phyloP scores from a whole-genome alignment of 2,329 filamentous ascomycete species.

The Epichloe coenophiala region DNA sequence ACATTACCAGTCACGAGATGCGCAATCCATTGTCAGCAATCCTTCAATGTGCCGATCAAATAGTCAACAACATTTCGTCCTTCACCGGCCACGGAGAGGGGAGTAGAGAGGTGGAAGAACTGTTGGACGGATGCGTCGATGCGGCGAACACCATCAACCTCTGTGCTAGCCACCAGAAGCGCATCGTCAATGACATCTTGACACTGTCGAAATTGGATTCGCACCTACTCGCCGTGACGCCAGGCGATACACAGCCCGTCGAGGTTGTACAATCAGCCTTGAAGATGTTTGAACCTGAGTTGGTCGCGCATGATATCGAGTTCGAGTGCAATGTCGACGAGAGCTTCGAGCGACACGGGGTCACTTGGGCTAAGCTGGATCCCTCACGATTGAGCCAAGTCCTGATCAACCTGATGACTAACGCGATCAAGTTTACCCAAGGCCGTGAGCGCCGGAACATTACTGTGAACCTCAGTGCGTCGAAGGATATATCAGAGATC shows the following conservation, averaged over 20 bases:
- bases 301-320: slow-evolving; percentile 57
- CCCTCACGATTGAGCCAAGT: slow-evolving; percentile 63
- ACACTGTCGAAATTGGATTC: slow-evolving; percentile 59
- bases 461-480: slow-evolving; percentile 51
- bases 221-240: slow-evolving; percentile 55
- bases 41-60: slow-evolving; percentile 65
- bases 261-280: slow-evolving; percentile 54
- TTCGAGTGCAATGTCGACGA: slow-evolving; percentile 57
- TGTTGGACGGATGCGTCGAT: slow-evolving; percentile 48
- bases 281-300: slow-evolving; percentile 69
- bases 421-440: slow-evolving; percentile 52
- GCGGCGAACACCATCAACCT: slow-evolving; percentile 71
- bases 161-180: slow-evolving; percentile 67
- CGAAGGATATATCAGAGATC: slow-evolving; percentile 32
- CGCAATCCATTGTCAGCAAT: slow-evolving; percentile 64
- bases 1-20: slow-evolving; percentile 65
- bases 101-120: slow-evolving; percentile 30
- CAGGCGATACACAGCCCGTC: slow-evolving; percentile 55
- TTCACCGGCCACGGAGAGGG: slow-evolving; percentile 24
- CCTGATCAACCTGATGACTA: slow-evolving; percentile 61
- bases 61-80: slow-evolving; percentile 35
- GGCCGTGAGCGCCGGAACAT: slow-evolving; percentile 46
- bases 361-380: slow-evolving; percentile 64
- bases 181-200: slow-evolving; percentile 54
- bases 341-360: slow-evolving; percentile 47